A percentile compares a stretch with the other conserved stretches of the same genome.
Evolutionary conservation across 139 green algal genomes (phyloP).

Genomic region (Desmodesmus armatus): DNA sequence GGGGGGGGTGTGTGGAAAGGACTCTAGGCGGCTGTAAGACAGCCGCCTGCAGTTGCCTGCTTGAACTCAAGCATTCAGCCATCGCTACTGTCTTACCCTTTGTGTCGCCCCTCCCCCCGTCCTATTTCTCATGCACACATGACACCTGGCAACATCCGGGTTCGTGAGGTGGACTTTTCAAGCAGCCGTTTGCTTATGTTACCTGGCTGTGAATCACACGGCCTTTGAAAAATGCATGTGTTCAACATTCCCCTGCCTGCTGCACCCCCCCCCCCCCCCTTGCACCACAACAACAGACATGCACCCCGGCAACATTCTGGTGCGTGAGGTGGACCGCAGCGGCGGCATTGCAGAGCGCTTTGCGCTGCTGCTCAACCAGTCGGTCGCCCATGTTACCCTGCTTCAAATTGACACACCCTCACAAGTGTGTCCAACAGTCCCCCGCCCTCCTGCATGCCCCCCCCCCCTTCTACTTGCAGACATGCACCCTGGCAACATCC

Average conservation of each 20-base stretch:
- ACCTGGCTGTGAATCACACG: no score
- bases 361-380: conserved; percentile 40
- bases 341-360: conserved; percentile 41
- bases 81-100: neutral
- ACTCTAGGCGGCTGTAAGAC: no score
- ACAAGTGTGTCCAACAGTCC: neutral
- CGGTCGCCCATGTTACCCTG: no score
- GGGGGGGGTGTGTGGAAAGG: no score
- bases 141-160: no score
- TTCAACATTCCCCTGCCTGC: neutral
- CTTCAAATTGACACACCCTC: neutral
- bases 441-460: neutral
- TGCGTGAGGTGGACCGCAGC: conserved; percentile 60
- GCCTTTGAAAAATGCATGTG: no score
- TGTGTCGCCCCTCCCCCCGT: neutral
- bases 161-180: no score
- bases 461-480: conserved; percentile 67
- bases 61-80: no score
- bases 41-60: no score
- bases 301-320: conserved; percentile 92
- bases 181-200: no score
- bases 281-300: no score
- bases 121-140: no score
- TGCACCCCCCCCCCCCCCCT: neutral
- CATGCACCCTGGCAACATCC: conserved; percentile 90